Conservation (phyloP, 176 grass and related monocot genomes). For the Aegilops longissima region DNA sequence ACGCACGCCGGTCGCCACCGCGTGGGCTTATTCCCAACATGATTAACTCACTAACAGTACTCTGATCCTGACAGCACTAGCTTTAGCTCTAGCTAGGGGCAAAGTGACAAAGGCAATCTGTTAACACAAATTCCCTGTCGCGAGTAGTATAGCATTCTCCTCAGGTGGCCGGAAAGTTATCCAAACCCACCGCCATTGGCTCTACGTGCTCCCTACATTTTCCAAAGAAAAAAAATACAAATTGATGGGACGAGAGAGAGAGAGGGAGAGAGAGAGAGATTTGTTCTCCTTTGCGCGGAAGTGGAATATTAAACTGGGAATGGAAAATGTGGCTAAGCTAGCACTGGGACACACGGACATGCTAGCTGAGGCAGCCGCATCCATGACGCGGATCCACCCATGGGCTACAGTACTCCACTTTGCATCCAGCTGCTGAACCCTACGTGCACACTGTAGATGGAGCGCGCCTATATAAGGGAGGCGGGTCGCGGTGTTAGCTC, state of each 20-base stretch:
- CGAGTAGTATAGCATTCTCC: background rate
- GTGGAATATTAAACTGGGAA: conserved; percentile 57
- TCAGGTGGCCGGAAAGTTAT: background rate
- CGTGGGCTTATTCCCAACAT: too few relatives aligned
- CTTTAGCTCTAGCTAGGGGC: background rate
- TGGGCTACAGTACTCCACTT: conserved; percentile 16
- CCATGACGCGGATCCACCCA: conserved; percentile 51
- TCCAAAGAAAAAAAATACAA: background rate
- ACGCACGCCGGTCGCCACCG: too few relatives aligned
- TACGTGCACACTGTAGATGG: background rate
- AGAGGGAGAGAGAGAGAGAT: background rate
- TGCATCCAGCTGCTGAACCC: background rate
- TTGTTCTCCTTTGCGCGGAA: conserved; percentile 33
- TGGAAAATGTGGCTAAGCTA: conserved; percentile 26
- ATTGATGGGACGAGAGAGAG: background rate
- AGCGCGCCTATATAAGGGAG: conserved; percentile 56
- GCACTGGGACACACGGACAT: background rate
- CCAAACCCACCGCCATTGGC: background rate
- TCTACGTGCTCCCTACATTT: background rate
- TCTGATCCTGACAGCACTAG: background rate
- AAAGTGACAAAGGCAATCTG: background rate
- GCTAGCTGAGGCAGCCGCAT: conserved; percentile 4
- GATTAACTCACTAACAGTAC: background rate
- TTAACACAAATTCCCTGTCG: background rate
- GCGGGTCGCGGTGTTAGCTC: conserved; percentile 17